Base-by-base conservation (phyloP, 306 rosid genomes). In the Trifolium subterraneum region DNA sequence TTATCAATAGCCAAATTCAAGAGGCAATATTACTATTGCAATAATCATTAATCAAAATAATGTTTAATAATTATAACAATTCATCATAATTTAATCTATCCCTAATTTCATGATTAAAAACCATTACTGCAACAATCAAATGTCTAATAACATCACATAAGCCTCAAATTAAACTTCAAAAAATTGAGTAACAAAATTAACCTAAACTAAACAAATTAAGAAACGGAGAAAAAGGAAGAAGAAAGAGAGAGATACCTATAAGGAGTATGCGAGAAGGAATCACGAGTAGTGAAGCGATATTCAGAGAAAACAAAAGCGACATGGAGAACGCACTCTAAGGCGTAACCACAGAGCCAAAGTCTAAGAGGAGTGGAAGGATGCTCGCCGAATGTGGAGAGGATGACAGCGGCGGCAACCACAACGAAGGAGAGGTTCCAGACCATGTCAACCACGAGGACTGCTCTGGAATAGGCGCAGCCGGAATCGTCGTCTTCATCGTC, bases 351-450 rank as follows among this genome's bases (percentile, higher is more conserved):
- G 12, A 91, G 84, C 97, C 97, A 91, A 6, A 84, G 61, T 74
- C 97, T 80, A 65, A 91, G 78, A 68, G 95, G 97, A 19, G 92
- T 87, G 9, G 90, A 78, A 0, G 97, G 97, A 4, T 79, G 84
- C 78, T 91, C 97, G 4, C 11, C 39, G 55, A 89, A 70, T 1
- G 92, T 84, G 25, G 89, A 86, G 1, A 89, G 70, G 29, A 91
- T 90, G 1, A 91, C 97, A 47, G 75, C 81, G 62, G 86, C 72
- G 65, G 95, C 80, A 36, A 86, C 91, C 13, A 80, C 67, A 2
- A 89, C 91, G 78, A 91, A 91, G 16, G 92, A 85, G 20, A 91
- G 73, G 82, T 89, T 89, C 94, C 97, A 91, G 1, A 86, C 86
- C 38, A 88, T 76, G 83, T 91, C 97, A 15, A 89, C 80, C 23